Percentiles rank a stretch among this genome's conserved stretches.
Evolutionary conservation across 257 asterid genomes (phyloP).

Genomic region (Lantana camara): DNA sequence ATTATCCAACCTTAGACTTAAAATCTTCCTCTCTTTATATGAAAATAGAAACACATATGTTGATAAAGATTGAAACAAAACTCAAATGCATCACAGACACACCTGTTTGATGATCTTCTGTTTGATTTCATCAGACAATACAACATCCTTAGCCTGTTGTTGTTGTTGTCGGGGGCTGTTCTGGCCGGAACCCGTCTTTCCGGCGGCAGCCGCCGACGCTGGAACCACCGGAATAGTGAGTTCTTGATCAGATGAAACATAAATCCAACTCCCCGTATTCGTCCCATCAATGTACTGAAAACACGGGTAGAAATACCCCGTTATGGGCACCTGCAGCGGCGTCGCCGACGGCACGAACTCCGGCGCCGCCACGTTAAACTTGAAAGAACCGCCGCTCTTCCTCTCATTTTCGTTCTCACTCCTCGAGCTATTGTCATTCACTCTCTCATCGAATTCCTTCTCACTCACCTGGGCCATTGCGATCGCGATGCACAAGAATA

Average conservation of each 20-base stretch:
- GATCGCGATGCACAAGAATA: neutral
- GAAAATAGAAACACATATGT: no score
- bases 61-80: neutral
- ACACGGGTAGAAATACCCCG: constrained; percentile 75
- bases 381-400: constrained; percentile 44
- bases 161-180: constrained; percentile 8
- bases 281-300: constrained; percentile 55
- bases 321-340: constrained; percentile 43
- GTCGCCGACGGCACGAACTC: constrained; percentile 74
- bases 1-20: no score
- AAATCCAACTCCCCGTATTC: constrained; percentile 39
- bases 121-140: constrained; percentile 68
- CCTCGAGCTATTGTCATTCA: neutral
- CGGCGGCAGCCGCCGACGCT: neutral
- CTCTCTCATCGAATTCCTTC: constrained; percentile 7
- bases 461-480: constrained; percentile 55
- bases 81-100: neutral
- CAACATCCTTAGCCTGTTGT: constrained; percentile 42
- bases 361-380: constrained; percentile 84
- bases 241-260: constrained; percentile 60
- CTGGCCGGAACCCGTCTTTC: constrained; percentile 19
- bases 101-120: constrained; percentile 91
- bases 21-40: no score
- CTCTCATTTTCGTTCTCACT: neutral
- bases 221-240: constrained; percentile 38